Evolutionary conservation across 129 eudicot species (phyloP).

Genomic region (Flaveria sonorensis): DNA sequence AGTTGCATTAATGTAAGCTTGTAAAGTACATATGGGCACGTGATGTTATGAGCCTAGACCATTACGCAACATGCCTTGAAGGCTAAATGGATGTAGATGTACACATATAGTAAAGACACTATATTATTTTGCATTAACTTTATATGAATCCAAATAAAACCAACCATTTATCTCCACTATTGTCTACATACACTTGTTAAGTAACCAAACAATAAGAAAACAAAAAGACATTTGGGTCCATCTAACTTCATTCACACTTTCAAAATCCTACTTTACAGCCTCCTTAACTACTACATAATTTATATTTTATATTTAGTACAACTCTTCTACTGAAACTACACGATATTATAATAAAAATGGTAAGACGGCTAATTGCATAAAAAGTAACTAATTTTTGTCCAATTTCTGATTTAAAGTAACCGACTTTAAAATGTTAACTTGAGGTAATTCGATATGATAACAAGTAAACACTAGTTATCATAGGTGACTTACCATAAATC

Average conservation of each 20-base stretch:
- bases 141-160: conserved; percentile 39
- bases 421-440: not conserved
- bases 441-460: too few species aligned
- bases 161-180: conserved; percentile 15
- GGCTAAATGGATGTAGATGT: conserved; percentile 23
- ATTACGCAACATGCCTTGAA: conserved; percentile 36
- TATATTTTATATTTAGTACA: not conserved
- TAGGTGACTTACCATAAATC: too few species aligned
- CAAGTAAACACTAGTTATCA: too few species aligned
- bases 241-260: conserved; percentile 32
- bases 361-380: not conserved
- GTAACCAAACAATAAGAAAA: too few species aligned
- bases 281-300: not conserved
- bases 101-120: not conserved
- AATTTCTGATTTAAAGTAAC: not conserved
- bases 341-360: not conserved
- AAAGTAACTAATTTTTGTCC: not conserved
- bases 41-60: conserved; percentile 39
- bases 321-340: conserved; percentile 5
- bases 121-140: conserved; percentile 35
- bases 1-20: conserved; percentile 36
- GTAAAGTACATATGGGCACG: conserved; percentile 55
- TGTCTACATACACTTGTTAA: too few species aligned
- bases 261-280: not conserved
- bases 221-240: too few species aligned